phyloP scores from a whole-genome alignment of 495 filamentous ascomycete species.

The Saxophila tyrrhenica region DNA sequence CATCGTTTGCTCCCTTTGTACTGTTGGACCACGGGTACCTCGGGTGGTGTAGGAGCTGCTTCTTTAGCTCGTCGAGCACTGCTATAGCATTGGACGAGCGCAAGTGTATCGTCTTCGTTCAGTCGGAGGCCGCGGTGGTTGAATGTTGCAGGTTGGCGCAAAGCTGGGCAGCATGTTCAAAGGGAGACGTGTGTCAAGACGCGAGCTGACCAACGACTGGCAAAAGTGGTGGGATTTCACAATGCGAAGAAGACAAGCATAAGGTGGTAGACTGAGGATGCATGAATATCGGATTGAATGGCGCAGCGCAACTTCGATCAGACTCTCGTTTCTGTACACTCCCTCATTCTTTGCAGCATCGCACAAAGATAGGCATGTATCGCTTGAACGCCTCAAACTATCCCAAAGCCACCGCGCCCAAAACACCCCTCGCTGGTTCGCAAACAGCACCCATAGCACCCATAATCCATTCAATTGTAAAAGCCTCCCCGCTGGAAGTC shows the following conservation, averaged over 20 bases:
- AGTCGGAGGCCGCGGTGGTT: too few species aligned
- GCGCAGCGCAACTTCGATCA: too few species aligned
- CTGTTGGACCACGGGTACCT: not conserved
- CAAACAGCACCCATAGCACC: not conserved
- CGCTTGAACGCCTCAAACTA: conserved; percentile 1
- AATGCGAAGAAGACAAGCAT: not conserved
- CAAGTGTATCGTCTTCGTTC: too few species aligned
- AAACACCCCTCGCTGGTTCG: not conserved
- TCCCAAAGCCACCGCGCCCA: not conserved
- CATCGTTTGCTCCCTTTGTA: not conserved
- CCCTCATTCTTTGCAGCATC: not conserved
- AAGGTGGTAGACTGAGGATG: not conserved
- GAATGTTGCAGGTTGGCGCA: too few species aligned
- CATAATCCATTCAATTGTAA: conserved; percentile 5
- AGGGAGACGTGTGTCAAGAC: not conserved
- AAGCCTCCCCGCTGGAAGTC: conserved; percentile 88
- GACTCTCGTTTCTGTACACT: too few species aligned
- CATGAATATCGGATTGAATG: too few species aligned
- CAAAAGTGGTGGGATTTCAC: not conserved
- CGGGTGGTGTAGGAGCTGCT: too few species aligned
- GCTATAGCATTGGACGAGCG: not conserved
- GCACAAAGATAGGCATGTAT: not conserved
- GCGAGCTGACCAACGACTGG: not conserved
- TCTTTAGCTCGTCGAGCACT: too few species aligned
- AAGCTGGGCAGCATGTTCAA: too few species aligned